Conservation (phyloP, 169 alveolate species). For the Plasmodium relictum region DNA sequence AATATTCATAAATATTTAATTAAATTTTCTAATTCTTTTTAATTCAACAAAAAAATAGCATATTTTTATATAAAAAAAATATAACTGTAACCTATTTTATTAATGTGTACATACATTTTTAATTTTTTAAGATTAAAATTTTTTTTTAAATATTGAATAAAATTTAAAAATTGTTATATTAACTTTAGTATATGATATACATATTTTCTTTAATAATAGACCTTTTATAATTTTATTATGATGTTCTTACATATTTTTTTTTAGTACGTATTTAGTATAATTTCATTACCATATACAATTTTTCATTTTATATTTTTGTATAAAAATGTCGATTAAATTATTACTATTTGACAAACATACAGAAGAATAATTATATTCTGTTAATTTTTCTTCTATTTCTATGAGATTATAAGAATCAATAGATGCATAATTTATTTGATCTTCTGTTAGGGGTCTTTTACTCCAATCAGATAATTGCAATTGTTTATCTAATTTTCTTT, state of each 20-base stretch:
- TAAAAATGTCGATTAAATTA: constrained; percentile 18
- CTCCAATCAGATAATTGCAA: constrained; percentile 92
- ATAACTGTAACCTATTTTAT: too few relatives aligned
- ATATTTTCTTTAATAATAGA: too few relatives aligned
- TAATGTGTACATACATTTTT: not conserved
- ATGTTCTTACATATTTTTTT: too few relatives aligned
- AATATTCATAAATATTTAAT: too few relatives aligned
- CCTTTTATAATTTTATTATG: too few relatives aligned
- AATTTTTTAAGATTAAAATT: not conserved
- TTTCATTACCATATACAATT: constrained; percentile 53
- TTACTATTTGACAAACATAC: constrained; percentile 36
- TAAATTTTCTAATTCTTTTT: too few relatives aligned
- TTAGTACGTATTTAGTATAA: too few relatives aligned
- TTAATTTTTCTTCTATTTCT: constrained; percentile 50
- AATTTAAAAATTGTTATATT: too few relatives aligned
- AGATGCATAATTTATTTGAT: constrained; percentile 91
- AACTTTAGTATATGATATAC: too few relatives aligned
- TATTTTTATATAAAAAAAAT: too few relatives aligned
- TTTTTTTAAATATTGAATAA: not conserved
- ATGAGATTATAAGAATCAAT: constrained; percentile 88
- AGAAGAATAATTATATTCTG: constrained; percentile 42
- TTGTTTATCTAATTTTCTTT: constrained; percentile 84
- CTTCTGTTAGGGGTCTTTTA: constrained; percentile 87
- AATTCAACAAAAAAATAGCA: too few relatives aligned
- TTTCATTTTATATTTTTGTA: constrained; percentile 41